Evolutionary conservation across 148 eudicot genomes (phyloP).

Genomic region (Amaranthus cruentus): DNA sequence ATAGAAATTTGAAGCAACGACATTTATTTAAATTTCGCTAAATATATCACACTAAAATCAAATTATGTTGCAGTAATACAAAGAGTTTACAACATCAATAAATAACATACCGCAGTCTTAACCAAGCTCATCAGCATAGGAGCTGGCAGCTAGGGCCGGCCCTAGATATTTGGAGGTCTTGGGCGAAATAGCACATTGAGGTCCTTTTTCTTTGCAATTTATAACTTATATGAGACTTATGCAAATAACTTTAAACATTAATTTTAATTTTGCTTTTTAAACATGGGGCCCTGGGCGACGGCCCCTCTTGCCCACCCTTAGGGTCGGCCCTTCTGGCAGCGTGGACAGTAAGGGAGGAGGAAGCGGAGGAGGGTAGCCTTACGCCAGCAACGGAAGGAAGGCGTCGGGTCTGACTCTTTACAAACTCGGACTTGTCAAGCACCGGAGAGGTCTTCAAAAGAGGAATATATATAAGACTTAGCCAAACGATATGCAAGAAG

Average conservation of each 20-base stretch:
- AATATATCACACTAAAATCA: too few relatives aligned
- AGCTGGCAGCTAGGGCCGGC: constrained; percentile 30
- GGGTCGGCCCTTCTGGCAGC: constrained; percentile 24
- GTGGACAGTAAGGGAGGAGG: constrained; percentile 42
- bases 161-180: too few relatives aligned
- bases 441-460: constrained; percentile 74
- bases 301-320: too few relatives aligned
- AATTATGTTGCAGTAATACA: too few relatives aligned
- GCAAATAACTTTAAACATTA: too few relatives aligned
- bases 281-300: too few relatives aligned
- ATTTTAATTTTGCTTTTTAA: too few relatives aligned
- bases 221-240: too few relatives aligned
- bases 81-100: background rate
- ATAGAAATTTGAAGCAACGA: too few relatives aligned
- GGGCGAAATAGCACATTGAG: too few relatives aligned
- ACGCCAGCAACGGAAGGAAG: constrained; percentile 39
- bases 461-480: constrained; percentile 14
- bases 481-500: constrained; percentile 24
- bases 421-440: constrained; percentile 77
- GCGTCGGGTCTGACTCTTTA: constrained; percentile 69
- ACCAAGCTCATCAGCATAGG: constrained; percentile 88
- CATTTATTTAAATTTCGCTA: background rate
- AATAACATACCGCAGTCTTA: constrained; percentile 67
- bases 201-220: too few relatives aligned
- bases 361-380: constrained; percentile 36